phyloP scores from a whole-genome alignment of 176 grass and related monocot species.

The Oryza officinalis region DNA sequence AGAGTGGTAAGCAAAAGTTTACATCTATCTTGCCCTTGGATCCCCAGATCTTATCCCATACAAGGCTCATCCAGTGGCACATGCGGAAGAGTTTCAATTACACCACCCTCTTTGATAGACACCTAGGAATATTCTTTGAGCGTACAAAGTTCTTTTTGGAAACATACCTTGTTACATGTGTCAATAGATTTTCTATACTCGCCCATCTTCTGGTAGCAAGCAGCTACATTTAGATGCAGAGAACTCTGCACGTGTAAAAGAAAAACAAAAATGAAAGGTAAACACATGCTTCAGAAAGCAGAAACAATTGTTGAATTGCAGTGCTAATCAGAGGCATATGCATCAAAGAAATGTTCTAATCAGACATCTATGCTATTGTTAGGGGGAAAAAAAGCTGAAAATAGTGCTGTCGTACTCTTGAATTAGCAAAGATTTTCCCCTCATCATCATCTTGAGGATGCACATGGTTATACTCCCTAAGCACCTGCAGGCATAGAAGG shows the following conservation, averaged over 20 bases:
- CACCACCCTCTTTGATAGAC: not conserved
- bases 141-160: not conserved
- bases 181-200: conserved; percentile 91
- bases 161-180: conserved; percentile 82
- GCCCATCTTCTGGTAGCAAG: conserved; percentile 89
- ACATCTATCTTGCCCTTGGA: too few relatives aligned
- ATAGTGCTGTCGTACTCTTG: conserved; percentile 65
- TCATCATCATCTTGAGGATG: conserved; percentile 96
- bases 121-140: not conserved
- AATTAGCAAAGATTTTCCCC: conserved; percentile 94
- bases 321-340: not conserved
- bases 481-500: conserved; percentile 51
- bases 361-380: not conserved
- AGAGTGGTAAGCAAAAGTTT: too few relatives aligned
- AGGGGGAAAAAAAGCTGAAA: not conserved
- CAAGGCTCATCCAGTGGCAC: too few relatives aligned
- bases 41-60: too few relatives aligned
- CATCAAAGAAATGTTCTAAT: conserved; percentile 7
- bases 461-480: conserved; percentile 97
- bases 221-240: conserved; percentile 90
- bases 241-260: conserved; percentile 59
- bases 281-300: conserved; percentile 15
- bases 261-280: conserved; percentile 35
- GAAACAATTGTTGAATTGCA: not conserved
- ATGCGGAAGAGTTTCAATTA: too few relatives aligned